Evolutionary conservation across 306 rosid species (phyloP), one percentile per base, ranked within the genome.

Genomic region (Quercus suber): DNA sequence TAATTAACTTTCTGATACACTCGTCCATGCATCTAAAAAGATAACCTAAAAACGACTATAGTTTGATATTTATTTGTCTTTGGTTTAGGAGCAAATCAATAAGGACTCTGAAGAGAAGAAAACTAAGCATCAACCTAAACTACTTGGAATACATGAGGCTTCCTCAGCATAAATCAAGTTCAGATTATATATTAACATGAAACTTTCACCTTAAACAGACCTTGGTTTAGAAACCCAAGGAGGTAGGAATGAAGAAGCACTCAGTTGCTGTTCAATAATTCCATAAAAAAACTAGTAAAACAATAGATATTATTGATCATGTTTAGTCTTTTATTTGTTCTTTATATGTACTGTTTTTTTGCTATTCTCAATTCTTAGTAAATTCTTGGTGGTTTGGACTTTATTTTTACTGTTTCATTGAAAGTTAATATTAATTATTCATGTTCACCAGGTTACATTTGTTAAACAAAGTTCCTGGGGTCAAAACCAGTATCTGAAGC

Each of bases 151-250:
- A 73, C 86, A 92, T 31, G 90, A 86, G 70, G 82, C 87, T 88
- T 84, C 85, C 30, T 79, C 97, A 53, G 68, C 79, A 72, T 86
- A 88, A 83, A 76, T 90, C 87, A 92, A 89, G 93, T 94, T 92
- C 17, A 31, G 53, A 31, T 53, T 67, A 74, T 28, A 5, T n/a
- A 10, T 23, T 71, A 17, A 59, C 53, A 27, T 45, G 15, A 41
- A 2, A n/a, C 31, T 72, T 27, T 27, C 31, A 23, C 25, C 55
- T 28, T 73, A 23, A n/a, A 51, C 87, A 88, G 94, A 41, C 81
- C 71, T 76, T 90, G 83, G 78, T 90, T 3, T 90, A 90, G 77
- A 92, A 87, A 64, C 86, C 76, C 6, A 71, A 82, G 28, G 87
- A 83, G 82, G 85, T 88, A 17, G 90, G 85, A 30, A 53, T 92